A percentile compares a stretch with the other conserved stretches of the same genome.
These are phyloP conservation scores for Populus simonii DNA, from an alignment of 345 rosid species.

Conservation along the genomic window DNA sequence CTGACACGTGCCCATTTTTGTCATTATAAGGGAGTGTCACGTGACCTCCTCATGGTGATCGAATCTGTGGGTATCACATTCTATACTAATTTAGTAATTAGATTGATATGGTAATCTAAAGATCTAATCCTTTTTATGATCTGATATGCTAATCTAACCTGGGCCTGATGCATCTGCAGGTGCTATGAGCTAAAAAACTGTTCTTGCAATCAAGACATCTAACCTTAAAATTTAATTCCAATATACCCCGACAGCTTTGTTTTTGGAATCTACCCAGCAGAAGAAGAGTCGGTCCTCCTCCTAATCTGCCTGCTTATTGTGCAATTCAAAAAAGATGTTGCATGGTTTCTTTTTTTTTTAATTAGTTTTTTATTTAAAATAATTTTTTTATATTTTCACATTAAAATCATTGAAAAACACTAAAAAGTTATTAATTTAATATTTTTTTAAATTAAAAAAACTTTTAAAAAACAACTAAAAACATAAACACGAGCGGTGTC, in stretches of 20 bases:
- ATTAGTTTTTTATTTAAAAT: no score
- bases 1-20: neutral
- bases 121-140: neutral
- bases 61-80: neutral
- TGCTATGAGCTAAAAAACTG: neutral
- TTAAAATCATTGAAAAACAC: no score
- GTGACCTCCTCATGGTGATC: neutral
- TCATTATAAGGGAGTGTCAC: neutral
- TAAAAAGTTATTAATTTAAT: no score
- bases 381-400: no score
- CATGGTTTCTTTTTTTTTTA: no score
- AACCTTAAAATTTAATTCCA: neutral
- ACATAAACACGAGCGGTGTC: no score
- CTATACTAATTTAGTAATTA: neutral
- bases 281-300: neutral
- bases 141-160: neutral
- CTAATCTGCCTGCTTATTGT: neutral
- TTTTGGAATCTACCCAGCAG: conserved; percentile 3
- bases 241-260: neutral
- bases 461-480: no score
- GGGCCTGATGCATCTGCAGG: conserved; percentile 7
- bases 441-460: no score
- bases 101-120: neutral
- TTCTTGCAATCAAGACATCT: neutral
- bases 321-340: neutral